phyloP scores from a whole-genome alignment of 148 eudicot species.

The Hydrangea macrophylla region DNA sequence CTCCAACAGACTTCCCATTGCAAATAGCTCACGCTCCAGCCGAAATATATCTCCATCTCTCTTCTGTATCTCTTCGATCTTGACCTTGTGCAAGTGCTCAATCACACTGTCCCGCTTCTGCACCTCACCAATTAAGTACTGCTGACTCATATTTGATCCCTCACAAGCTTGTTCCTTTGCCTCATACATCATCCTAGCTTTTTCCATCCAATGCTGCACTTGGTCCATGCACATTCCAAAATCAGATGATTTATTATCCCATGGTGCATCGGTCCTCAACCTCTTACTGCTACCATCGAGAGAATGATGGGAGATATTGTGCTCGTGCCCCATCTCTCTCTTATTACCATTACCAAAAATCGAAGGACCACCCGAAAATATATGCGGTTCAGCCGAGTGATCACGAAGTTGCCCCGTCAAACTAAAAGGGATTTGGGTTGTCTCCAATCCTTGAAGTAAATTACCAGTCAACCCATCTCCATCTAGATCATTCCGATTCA shows the following conservation, averaged over 20 bases:
- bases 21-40: constrained; percentile 62
- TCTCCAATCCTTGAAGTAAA: constrained; percentile 48
- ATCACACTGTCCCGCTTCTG: constrained; percentile 41
- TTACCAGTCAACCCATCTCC: constrained; percentile 44
- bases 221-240: constrained; percentile 47
- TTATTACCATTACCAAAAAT: constrained; percentile 41
- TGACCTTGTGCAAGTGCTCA: constrained; percentile 38
- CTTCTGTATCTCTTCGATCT: constrained; percentile 48
- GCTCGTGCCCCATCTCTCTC: constrained; percentile 44
- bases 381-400: constrained; percentile 39
- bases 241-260: constrained; percentile 43
- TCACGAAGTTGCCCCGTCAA: constrained; percentile 35
- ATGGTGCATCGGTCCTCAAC: constrained; percentile 42
- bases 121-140: constrained; percentile 33
- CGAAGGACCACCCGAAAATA: constrained; percentile 35
- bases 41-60: constrained; percentile 45
- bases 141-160: constrained; percentile 35
- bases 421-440: constrained; percentile 36
- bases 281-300: constrained; percentile 41
- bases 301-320: constrained; percentile 31
- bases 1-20: constrained; percentile 61
- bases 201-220: constrained; percentile 37
- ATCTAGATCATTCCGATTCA: constrained; percentile 25
- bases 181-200: constrained; percentile 36
- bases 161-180: constrained; percentile 32